Evolutionary conservation across 306 rosid species (phyloP), one percentile per base, ranked within the genome.

Genomic region (Purshia tridentata): DNA sequence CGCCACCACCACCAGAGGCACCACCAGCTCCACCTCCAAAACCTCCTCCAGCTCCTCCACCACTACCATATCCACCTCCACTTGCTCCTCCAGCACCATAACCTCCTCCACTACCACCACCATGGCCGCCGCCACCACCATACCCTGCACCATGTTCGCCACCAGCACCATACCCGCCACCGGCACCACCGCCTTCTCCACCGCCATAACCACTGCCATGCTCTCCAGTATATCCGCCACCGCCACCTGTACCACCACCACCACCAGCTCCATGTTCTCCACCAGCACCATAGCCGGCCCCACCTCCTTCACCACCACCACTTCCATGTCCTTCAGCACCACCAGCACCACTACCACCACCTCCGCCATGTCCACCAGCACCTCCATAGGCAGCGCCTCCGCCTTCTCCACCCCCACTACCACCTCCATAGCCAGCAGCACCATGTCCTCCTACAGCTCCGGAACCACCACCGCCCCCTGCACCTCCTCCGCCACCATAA

Each of bases 401-500:
- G 1, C 81, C 81, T 78, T 56, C 66, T 42, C 81, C 77, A 29
- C 81, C 77, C 1, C 75, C 83, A 4, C 84, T 77, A 8, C 46
- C 80, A 60, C 37, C 72, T 23, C 85, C 88, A 54, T 74, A 81
- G 47, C 84, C 88, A 3, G 56, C 81, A 22, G 76, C 84, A 3
- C 71, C 89, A 23, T 75, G 79, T 13, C 56, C 73, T 10, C 59
- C 79, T 55, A 56, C 51, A 46, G 60, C 67, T 49, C 67, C 79
- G 46, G 55, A 75, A 4, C 71, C 77, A 8, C 73, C 73, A 16
- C 79, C 77, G 13, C 81, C 80, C 4, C 79, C 84, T 45, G 76
- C 81, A 60, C 77, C 84, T 1, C 77, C 83, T 29, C 78, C 88
- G 64, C 86, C 83, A 82, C 82, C 69, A 69, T 80, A 86, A 29